phyloP scores from a whole-genome alignment of 257 asterid genomes.

The Anisodus tanguticus region DNA sequence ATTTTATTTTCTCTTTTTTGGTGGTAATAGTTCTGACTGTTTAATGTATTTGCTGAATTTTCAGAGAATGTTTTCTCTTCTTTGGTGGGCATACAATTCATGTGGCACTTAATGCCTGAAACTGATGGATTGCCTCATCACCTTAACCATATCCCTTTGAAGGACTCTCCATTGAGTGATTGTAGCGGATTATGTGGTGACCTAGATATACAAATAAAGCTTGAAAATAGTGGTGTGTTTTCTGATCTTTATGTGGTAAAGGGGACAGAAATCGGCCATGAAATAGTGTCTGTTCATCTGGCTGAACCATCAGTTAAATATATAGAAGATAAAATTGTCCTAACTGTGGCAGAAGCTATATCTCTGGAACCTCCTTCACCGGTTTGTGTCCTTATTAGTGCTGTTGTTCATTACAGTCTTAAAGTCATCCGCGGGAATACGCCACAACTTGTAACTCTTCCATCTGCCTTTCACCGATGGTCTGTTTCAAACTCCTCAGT shows the following conservation, averaged over 20 bases:
- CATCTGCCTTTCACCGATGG: slow-evolving; percentile 84
- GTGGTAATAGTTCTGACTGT: background rate
- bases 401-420: slow-evolving; percentile 65
- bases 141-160: slow-evolving; percentile 78
- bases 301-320: slow-evolving; percentile 64
- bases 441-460: slow-evolving; percentile 70
- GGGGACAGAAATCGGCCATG: slow-evolving; percentile 89
- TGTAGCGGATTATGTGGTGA: slow-evolving; percentile 94
- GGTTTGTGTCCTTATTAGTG: slow-evolving; percentile 79
- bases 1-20: background rate
- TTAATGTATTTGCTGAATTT: slow-evolving; percentile 30
- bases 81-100: slow-evolving; percentile 82
- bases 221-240: slow-evolving; percentile 84
- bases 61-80: slow-evolving; percentile 92
- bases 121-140: slow-evolving; percentile 62
- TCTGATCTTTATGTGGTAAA: slow-evolving; percentile 83
- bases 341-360: slow-evolving; percentile 97
- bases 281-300: slow-evolving; percentile 78
- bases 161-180: slow-evolving; percentile 90
- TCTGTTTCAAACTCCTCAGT: slow-evolving; percentile 74
- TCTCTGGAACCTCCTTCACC: slow-evolving; percentile 92
- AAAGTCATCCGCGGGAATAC: slow-evolving; percentile 72
- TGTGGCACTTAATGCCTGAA: slow-evolving; percentile 80
- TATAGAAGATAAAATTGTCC: slow-evolving; percentile 67
- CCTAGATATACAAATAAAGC: slow-evolving; percentile 77